These are phyloP conservation scores for Cardamine occulta DNA, from an alignment of 345 rosid genomes.

Conservation along the genomic window DNA sequence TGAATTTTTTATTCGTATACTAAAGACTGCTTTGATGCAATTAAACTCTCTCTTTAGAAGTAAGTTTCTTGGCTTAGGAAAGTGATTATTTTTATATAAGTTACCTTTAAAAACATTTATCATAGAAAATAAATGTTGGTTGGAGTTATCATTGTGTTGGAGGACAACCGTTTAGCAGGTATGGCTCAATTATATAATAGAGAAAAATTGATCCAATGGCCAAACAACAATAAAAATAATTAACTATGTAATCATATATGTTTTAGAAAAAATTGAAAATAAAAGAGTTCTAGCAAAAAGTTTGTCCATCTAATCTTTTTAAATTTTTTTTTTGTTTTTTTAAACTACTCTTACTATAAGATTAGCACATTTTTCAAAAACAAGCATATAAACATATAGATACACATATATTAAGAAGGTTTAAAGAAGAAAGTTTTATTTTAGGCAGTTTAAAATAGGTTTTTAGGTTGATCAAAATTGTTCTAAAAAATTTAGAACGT, in stretches of 20 bases:
- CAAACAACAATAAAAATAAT: background rate
- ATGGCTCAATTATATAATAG: slow-evolving; percentile 18
- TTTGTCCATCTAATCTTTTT: too few relatives aligned
- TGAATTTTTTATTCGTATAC: background rate
- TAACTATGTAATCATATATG: background rate
- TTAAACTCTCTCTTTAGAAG: background rate
- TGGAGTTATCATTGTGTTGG: slow-evolving; percentile 29
- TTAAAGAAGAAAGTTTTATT: too few relatives aligned
- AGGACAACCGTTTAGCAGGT: slow-evolving; percentile 23
- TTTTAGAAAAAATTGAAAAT: too few relatives aligned
- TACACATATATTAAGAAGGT: too few relatives aligned
- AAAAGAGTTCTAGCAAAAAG: too few relatives aligned
- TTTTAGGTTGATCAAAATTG: too few relatives aligned
- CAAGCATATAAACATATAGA: too few relatives aligned
- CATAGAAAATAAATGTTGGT: slow-evolving; percentile 20
- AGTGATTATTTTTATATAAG: background rate
- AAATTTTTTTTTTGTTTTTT: too few relatives aligned
- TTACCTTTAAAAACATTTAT: background rate
- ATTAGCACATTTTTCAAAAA: too few relatives aligned
- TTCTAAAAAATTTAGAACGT: too few relatives aligned
- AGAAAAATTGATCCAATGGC: background rate
- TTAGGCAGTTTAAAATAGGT: too few relatives aligned
- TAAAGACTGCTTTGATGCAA: background rate
- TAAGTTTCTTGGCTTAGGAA: background rate
- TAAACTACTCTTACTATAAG: too few relatives aligned